phyloP scores from a whole-genome alignment of 106 monocot genomes.

The Gastrodia elata region DNA sequence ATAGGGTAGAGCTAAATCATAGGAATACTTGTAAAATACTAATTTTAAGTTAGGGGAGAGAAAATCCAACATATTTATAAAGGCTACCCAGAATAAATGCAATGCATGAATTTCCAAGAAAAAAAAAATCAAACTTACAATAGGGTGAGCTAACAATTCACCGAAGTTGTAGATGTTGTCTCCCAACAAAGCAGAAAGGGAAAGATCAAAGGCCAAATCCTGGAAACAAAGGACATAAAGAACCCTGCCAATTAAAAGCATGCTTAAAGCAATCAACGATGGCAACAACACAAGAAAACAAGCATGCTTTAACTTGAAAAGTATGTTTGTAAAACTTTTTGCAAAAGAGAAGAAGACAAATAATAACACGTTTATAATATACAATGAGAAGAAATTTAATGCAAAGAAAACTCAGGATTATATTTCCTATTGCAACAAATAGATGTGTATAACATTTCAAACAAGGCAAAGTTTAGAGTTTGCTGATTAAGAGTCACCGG shows the following conservation, averaged over 20 bases:
- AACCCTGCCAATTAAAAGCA: background rate
- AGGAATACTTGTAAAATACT: background rate
- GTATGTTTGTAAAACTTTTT: background rate
- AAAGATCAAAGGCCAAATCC: slow-evolving; percentile 76
- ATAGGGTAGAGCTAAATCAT: background rate
- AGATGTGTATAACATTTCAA: background rate
- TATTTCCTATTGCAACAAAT: background rate
- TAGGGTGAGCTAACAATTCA: slow-evolving; percentile 84
- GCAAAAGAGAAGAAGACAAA: background rate
- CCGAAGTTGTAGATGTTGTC: slow-evolving; percentile 84
- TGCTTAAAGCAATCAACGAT: background rate
- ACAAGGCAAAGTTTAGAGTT: background rate
- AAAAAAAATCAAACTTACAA: slow-evolving; percentile 50
- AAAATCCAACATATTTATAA: background rate
- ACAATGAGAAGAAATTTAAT: background rate
- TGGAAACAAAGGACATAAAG: slow-evolving; percentile 18
- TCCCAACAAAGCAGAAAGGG: slow-evolving; percentile 62
- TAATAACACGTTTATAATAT: background rate
- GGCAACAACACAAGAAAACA: background rate
- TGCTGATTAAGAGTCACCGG: background rate
- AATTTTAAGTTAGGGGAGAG: background rate
- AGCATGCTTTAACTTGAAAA: background rate
- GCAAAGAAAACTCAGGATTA: background rate
- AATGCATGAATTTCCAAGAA: background rate
- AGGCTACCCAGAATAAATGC: background rate